Conservation (phyloP, 2,329 filamentous ascomycete species). For the Gnomoniopsis smithogilvyi region DNA sequence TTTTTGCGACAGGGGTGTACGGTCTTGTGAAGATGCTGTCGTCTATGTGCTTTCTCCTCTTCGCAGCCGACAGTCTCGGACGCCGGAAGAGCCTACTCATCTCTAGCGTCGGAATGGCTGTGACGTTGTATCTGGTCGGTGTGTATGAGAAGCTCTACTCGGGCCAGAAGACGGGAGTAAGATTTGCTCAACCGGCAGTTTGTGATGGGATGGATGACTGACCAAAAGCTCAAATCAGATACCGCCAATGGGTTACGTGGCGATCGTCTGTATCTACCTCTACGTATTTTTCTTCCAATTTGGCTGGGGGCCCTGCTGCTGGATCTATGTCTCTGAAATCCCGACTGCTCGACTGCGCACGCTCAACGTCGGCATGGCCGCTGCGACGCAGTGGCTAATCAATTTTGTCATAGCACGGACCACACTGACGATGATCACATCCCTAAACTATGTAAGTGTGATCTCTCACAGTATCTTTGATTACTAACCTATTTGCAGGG, state of each 20-base stretch:
- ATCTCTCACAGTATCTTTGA: not conserved
- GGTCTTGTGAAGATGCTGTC: constrained; percentile 64
- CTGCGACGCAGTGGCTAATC: constrained; percentile 62
- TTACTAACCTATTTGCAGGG: constrained; percentile 32
- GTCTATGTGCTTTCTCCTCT: constrained; percentile 62
- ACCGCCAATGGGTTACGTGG: constrained; percentile 65
- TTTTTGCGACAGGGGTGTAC: constrained; percentile 73
- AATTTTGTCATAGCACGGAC: constrained; percentile 63
- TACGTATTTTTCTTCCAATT: constrained; percentile 65
- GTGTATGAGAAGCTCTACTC: constrained; percentile 2
- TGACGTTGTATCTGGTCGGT: constrained; percentile 33
- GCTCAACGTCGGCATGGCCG: constrained; percentile 58
- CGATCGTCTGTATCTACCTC: constrained; percentile 68
- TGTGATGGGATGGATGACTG: not conserved
- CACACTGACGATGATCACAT: constrained; percentile 65
- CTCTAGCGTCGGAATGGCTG: constrained; percentile 61
- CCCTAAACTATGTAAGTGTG: constrained; percentile 40
- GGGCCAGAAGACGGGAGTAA: not conserved
- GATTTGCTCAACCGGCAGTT: not conserved
- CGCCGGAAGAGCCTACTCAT: constrained; percentile 58
- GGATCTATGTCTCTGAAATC: constrained; percentile 63
- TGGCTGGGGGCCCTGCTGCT: constrained; percentile 60
- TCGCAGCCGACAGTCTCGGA: constrained; percentile 67
- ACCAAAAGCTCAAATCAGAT: constrained; percentile 33
- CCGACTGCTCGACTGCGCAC: constrained; percentile 55